Base-by-base conservation (phyloP, 129 eudicot species). In the Escallonia rubra region DNA sequence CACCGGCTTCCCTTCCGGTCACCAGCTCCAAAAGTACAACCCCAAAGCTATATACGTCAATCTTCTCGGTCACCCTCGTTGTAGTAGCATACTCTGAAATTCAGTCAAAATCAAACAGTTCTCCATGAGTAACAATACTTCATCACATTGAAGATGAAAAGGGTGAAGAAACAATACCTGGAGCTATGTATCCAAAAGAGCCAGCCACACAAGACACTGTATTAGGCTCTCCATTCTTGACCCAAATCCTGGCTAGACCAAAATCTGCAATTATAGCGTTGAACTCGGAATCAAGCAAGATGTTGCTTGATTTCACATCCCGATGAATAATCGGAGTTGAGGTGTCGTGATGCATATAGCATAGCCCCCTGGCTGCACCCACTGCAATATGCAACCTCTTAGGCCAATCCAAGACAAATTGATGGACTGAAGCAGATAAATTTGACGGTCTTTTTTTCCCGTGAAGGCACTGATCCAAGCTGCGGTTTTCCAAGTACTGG, bases 241-340 rank as follows among this genome's bases (percentile, higher is more conserved):
- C 70, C 83, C 86, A 64, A 12, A 81, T 76, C 76, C 73, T 84
- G 54, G 99, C 96, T 47, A 86, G 80, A n/a, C 99, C 99, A 15
- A 93, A 93, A 86, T 93, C 99, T 5, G 99, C 96, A 39, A 93
- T 86, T 74, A 86, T 89, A 6, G 99, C 99, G 74, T 86, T 86
- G 76, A 89, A 88, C 13, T 81, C 82, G 0, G 87, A 65, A 59
- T 86, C 96, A 42, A 93, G 66, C 69, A 93, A 80, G 14, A 89
- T 79, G 49, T 93, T 89, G 78, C 90, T 80, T 7, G 95, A 89
- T 63, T 93, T 93, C 55, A 93, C 77, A 64, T 93, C 99, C 9
- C 96, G 76, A 68, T 93, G 99, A 63, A 93, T 56, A 11, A 89
- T 81, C 1, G 88, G 86, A 3, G 96, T 88, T 3, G 78, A 81